Percentiles rank a stretch among this genome's conserved stretches.
Conservation (phyloP, 2,329 filamentous ascomycete genomes). For the Cercospora sp. region DNA sequence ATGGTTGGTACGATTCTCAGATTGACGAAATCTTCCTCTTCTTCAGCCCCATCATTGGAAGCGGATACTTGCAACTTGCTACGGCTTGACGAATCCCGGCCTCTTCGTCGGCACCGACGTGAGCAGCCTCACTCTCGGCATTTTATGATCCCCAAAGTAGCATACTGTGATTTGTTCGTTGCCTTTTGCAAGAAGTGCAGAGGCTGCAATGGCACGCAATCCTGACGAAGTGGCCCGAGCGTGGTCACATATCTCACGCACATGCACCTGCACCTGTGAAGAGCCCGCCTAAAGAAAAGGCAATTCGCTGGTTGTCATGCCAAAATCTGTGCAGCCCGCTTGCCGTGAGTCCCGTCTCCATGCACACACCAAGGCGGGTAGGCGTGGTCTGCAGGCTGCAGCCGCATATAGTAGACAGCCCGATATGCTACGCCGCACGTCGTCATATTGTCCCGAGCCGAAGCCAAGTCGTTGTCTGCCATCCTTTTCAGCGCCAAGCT, state of each 20-base stretch:
- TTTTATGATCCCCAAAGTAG: not conserved
- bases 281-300: not conserved
- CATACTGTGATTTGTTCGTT: not conserved
- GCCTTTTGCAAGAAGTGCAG: not conserved
- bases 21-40: not conserved
- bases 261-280: not conserved
- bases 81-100: not conserved
- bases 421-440: not conserved
- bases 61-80: not conserved
- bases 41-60: not conserved
- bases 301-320: not conserved
- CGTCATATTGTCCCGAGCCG: not conserved
- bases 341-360: not conserved
- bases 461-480: not conserved
- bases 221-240: not conserved
- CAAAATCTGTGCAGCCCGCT: not conserved
- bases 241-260: not conserved
- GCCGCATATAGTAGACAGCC: not conserved
- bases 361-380: not conserved
- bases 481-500: not conserved
- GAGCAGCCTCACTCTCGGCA: not conserved
- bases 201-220: not conserved
- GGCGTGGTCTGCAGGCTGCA: not conserved
- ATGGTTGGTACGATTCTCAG: not conserved
- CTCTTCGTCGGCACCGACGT: not conserved